Conservation (phyloP, 306 rosid genomes). For the Hylodesmum podocarpum region DNA sequence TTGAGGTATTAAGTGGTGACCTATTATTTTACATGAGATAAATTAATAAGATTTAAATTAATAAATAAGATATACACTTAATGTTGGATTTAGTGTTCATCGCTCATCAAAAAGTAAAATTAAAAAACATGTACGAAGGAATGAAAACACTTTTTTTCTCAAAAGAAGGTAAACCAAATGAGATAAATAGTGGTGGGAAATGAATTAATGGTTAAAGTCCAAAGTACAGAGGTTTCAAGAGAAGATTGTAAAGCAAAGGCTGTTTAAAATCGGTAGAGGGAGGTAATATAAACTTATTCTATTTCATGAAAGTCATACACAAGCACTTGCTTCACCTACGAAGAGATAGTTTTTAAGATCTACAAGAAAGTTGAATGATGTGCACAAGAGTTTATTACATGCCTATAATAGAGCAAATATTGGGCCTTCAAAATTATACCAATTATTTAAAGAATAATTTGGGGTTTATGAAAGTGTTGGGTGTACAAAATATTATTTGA, state of each 20-base stretch:
- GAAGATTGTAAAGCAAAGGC: not conserved
- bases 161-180: not conserved
- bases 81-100: not conserved
- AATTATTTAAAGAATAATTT: not conserved
- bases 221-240: not conserved
- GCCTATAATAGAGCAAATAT: not conserved
- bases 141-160: not conserved
- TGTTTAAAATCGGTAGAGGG: not conserved
- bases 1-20: too few species aligned
- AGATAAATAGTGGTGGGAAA: not conserved
- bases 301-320: not conserved
- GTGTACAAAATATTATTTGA: too few species aligned
- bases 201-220: not conserved
- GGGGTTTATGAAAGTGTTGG: not conserved
- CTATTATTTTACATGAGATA: too few species aligned
- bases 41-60: too few species aligned
- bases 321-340: not conserved
- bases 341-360: not conserved
- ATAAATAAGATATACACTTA: too few species aligned
- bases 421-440: not conserved
- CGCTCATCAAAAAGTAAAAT: not conserved
- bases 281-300: not conserved
- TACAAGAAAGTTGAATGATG: too few species aligned
- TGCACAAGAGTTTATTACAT: not conserved
- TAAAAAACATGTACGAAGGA: not conserved